phyloP scores from a whole-genome alignment of 495 filamentous ascomycete genomes.

The Podospora comata region DNA sequence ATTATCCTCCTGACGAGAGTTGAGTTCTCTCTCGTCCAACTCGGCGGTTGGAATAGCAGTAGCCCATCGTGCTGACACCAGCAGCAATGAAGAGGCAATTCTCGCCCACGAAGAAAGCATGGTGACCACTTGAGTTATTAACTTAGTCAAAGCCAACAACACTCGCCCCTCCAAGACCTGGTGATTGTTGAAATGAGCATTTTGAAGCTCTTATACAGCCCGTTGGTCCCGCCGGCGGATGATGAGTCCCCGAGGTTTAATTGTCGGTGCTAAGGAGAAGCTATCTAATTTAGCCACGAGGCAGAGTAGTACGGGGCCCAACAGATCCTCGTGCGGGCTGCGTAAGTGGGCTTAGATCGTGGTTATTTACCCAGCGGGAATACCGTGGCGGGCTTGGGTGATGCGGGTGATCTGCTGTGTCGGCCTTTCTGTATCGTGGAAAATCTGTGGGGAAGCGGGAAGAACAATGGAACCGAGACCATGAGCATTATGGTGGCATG shows the following conservation, averaged over 20 bases:
- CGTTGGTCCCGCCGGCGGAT: constrained; percentile 17
- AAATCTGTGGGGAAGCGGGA: constrained; percentile 6
- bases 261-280: constrained; percentile 15
- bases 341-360: neutral
- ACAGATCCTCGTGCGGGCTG: neutral
- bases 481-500: neutral
- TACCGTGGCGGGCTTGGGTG: neutral
- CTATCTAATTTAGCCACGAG: constrained; percentile 26
- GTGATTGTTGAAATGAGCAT: neutral
- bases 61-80: constrained; percentile 8
- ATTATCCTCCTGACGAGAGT: constrained; percentile 11
- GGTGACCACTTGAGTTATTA: neutral
- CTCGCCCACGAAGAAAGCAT: constrained; percentile 15
- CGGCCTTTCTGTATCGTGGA: neutral
- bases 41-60: constrained; percentile 12
- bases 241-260: constrained; percentile 23
- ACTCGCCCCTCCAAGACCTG: neutral
- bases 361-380: constrained; percentile 21
- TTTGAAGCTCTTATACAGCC: constrained; percentile 7
- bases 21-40: neutral
- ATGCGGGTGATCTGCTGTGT: constrained; percentile 2
- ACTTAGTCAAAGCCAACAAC: neutral
- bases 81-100: constrained; percentile 12
- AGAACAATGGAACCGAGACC: neutral
- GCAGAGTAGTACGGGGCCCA: neutral